These are phyloP conservation scores for Fagus sylvatica DNA, from an alignment of 306 rosid species.

Conservation along the genomic window DNA sequence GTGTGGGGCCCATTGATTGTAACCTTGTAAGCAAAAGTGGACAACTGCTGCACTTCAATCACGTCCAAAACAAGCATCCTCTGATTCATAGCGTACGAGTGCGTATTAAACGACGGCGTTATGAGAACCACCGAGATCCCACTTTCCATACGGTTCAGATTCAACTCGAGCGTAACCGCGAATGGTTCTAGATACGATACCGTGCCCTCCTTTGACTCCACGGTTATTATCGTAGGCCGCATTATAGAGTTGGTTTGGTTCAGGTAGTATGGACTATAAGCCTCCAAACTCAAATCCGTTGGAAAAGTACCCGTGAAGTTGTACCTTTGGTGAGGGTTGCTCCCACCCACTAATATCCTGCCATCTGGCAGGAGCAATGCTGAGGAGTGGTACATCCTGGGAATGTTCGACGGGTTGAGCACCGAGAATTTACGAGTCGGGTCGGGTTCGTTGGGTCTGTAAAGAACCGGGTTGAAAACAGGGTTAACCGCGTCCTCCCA, in stretches of 20 bases:
- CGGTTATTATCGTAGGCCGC: slow-evolving; percentile 48
- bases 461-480: slow-evolving; percentile 51
- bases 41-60: slow-evolving; percentile 18
- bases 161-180: slow-evolving; percentile 41
- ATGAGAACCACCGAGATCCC: slow-evolving; percentile 35
- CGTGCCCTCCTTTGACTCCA: slow-evolving; percentile 29
- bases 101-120: slow-evolving; percentile 76
- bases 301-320: slow-evolving; percentile 55
- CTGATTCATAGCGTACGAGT: slow-evolving; percentile 71
- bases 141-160: neutral
- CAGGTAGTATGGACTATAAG: slow-evolving; percentile 57
- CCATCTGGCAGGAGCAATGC: slow-evolving; percentile 67
- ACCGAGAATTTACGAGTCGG: slow-evolving; percentile 32
- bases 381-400: slow-evolving; percentile 75
- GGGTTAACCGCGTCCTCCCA: slow-evolving; percentile 67
- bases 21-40: slow-evolving; percentile 30
- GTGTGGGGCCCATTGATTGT: slow-evolving; percentile 50
- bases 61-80: slow-evolving; percentile 47
- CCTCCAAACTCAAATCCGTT: slow-evolving; percentile 71
- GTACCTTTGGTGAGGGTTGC: slow-evolving; percentile 63
- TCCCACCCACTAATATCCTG: slow-evolving; percentile 74
- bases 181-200: slow-evolving; percentile 39
- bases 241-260: neutral
- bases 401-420: slow-evolving; percentile 39
- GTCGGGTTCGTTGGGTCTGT: slow-evolving; percentile 26